phyloP scores from a whole-genome alignment of 805 yeast species.

The Priceomyces melissophilus region DNA sequence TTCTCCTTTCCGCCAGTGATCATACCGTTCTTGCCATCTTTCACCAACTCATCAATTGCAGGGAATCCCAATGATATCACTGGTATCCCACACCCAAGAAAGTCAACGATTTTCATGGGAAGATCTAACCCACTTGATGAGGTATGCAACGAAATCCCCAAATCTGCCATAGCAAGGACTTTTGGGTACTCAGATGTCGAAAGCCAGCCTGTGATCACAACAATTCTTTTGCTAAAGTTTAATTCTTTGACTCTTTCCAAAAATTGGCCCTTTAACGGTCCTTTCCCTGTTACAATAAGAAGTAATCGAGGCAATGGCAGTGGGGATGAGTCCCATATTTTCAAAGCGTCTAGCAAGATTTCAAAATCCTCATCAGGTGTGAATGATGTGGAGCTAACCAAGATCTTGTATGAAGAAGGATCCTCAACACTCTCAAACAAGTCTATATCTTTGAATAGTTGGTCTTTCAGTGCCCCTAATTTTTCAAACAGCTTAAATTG shows the following conservation, averaged over 20 bases:
- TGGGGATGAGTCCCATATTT: conserved; percentile 46
- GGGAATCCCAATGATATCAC: conserved; percentile 75
- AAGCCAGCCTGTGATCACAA: conserved; percentile 72
- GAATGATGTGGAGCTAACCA: conserved; percentile 87
- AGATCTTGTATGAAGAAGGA: conserved; percentile 48
- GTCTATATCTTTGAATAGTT: conserved; percentile 21
- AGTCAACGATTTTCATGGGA: conserved; percentile 96
- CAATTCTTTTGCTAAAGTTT: conserved; percentile 45
- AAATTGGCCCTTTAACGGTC: conserved; percentile 68
- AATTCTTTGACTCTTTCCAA: conserved; percentile 42
- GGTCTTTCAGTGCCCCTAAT: conserved; percentile 29
- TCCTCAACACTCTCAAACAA: conserved; percentile 24
- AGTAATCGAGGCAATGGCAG: conserved; percentile 45
- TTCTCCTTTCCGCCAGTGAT: conserved; percentile 23
- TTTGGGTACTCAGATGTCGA: conserved; percentile 74
- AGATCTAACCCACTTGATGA: conserved; percentile 92
- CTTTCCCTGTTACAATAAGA: conserved; percentile 94
- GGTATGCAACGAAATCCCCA: conserved; percentile 86
- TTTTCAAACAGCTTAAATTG: conserved; percentile 54
- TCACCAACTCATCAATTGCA: conserved; percentile 75
- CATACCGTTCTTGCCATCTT: conserved; percentile 67
- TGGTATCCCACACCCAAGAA: conserved; percentile 95
- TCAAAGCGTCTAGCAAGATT: conserved; percentile 65
- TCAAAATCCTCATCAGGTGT: conserved; percentile 93
- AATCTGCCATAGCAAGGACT: conserved; percentile 70